These are phyloP conservation scores for Dendrobium catenatum DNA, from an alignment of 106 monocot species.

Conservation along the genomic window DNA sequence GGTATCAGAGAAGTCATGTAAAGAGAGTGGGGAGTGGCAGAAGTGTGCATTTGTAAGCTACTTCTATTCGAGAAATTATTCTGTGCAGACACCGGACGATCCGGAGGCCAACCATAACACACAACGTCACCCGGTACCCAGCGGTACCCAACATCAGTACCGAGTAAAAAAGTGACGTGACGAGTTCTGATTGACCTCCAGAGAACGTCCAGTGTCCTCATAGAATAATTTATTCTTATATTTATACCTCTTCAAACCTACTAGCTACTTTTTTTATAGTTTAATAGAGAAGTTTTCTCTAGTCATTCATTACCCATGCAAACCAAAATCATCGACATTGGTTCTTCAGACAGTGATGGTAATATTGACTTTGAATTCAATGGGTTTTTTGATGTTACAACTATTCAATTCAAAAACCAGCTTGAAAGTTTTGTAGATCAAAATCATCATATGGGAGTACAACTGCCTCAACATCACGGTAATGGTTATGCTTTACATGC, in stretches of 20 bases:
- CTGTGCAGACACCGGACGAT: too few relatives aligned
- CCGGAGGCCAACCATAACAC: too few relatives aligned
- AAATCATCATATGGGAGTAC: neutral
- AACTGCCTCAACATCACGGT: neutral
- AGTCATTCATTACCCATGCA: conserved; percentile 7
- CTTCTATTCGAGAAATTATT: too few relatives aligned
- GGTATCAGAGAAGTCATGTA: too few relatives aligned
- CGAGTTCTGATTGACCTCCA: too few relatives aligned
- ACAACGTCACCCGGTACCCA: too few relatives aligned
- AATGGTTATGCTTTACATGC: neutral
- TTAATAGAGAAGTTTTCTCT: neutral
- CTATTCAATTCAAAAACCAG: neutral
- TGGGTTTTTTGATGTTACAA: neutral
- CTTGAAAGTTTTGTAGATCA: neutral
- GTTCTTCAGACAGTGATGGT: conserved; percentile 6
- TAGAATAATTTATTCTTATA: neutral
- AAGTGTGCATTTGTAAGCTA: too few relatives aligned
- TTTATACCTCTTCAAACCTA: neutral
- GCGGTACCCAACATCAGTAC: too few relatives aligned
- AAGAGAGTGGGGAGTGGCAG: too few relatives aligned
- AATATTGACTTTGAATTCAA: neutral
- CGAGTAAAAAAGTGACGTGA: too few relatives aligned
- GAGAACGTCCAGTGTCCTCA: too few relatives aligned
- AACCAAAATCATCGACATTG: conserved; percentile 4
- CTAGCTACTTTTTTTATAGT: neutral